These are phyloP conservation scores for Conticribra weissflogii DNA, from an alignment of 108 stramenopile genomes.

Conservation along the genomic window DNA sequence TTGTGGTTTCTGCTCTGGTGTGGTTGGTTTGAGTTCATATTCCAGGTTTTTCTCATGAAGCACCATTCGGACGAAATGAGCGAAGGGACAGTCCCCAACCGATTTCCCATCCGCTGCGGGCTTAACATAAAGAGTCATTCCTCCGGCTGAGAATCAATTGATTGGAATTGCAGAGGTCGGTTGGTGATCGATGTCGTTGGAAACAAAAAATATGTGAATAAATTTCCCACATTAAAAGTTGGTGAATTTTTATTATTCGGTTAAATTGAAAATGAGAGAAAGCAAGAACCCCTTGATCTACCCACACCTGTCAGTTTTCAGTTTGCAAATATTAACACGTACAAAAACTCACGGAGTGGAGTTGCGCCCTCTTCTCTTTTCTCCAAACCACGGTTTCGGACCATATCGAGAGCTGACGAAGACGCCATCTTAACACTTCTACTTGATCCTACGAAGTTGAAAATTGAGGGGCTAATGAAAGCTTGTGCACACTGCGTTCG, in stretches of 20 bases:
- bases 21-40: slow-evolving; percentile 67
- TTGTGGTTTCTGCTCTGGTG: slow-evolving; percentile 69
- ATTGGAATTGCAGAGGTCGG: too few relatives aligned
- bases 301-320: too few relatives aligned
- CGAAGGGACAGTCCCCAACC: slow-evolving; percentile 88
- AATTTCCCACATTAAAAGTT: too few relatives aligned
- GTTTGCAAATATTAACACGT: not conserved
- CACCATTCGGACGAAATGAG: slow-evolving; percentile 81
- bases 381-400: slow-evolving; percentile 68
- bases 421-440: slow-evolving; percentile 18
- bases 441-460: not conserved
- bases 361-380: slow-evolving; percentile 64
- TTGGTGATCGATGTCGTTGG: too few relatives aligned
- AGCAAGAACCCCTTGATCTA: too few relatives aligned
- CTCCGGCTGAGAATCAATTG: slow-evolving; percentile 76
- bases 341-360: slow-evolving; percentile 55
- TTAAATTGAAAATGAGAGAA: too few relatives aligned
- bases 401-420: slow-evolving; percentile 40
- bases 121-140: slow-evolving; percentile 84
- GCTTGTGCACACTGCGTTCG: not conserved
- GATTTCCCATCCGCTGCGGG: slow-evolving; percentile 70
- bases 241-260: too few relatives aligned
- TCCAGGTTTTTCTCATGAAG: slow-evolving; percentile 77
- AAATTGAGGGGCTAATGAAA: not conserved
- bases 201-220: too few relatives aligned